These are phyloP conservation scores for Didymella sp. DNA, from an alignment of 2,329 filamentous ascomycete genomes.

Conservation along the genomic window DNA sequence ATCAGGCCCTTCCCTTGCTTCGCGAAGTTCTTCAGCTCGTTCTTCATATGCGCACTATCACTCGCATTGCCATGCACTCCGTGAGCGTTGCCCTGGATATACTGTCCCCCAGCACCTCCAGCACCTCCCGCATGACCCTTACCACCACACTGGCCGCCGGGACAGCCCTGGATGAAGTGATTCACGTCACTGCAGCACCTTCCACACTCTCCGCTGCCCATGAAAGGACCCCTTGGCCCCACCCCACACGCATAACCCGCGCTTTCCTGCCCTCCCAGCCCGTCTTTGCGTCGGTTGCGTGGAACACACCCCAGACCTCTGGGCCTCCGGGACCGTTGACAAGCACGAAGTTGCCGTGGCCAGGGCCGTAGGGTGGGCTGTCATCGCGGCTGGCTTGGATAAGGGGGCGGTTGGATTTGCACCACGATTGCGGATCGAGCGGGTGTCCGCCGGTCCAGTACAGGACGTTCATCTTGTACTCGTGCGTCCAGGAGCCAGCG, in stretches of 20 bases:
- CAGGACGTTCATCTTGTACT: constrained; percentile 58
- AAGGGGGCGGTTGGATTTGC: constrained; percentile 50
- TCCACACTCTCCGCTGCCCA: constrained; percentile 52
- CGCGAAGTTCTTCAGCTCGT: constrained; percentile 33
- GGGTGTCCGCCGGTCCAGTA: constrained; percentile 53
- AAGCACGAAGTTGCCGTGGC: constrained; percentile 55
- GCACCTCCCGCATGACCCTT: constrained; percentile 32
- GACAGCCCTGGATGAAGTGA: constrained; percentile 43
- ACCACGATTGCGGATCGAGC: constrained; percentile 48
- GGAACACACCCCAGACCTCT: constrained; percentile 55
- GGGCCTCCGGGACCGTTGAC: constrained; percentile 42
- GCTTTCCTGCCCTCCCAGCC: constrained; percentile 56
- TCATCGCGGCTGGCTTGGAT: constrained; percentile 46
- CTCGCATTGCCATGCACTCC: constrained; percentile 26
- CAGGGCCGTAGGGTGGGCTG: constrained; percentile 54
- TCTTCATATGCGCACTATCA: constrained; percentile 24
- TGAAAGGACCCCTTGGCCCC: constrained; percentile 49
- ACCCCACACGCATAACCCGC: constrained; percentile 54
- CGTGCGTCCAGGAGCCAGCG: constrained; percentile 56
- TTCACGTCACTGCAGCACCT: constrained; percentile 42
- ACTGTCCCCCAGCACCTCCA: constrained; percentile 25
- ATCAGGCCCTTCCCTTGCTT: constrained; percentile 35
- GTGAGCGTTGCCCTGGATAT: constrained; percentile 16
- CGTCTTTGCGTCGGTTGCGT: constrained; percentile 55
- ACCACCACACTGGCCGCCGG: constrained; percentile 36